A percentile compares a stretch with the other conserved stretches of the same genome.
Evolutionary conservation across 192 early-diverging fungal species (phyloP).

Genomic region (Backusella liffmaniae): DNA sequence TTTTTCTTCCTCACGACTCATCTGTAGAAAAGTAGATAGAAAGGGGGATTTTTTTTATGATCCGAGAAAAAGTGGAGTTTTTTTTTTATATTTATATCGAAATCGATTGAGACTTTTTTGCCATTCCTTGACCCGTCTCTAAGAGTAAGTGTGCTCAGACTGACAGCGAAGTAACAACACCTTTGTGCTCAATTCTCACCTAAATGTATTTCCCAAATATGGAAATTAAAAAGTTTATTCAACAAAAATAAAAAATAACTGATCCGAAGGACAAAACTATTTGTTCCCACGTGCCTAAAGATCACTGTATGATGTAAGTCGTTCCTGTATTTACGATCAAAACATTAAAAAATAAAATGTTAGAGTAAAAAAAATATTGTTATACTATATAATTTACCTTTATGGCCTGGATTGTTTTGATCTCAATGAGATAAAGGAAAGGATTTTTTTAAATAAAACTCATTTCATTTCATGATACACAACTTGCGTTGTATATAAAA

Average conservation of each 20-base stretch:
- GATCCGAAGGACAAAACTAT: background rate
- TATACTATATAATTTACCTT: background rate
- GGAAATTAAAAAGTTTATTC: constrained; percentile 4
- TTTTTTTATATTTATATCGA: background rate
- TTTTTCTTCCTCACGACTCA: constrained; percentile 1
- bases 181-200: background rate
- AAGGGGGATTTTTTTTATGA: background rate
- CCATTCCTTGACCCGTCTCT: background rate
- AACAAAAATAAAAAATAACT: background rate
- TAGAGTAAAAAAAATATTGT: background rate
- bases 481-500: background rate
- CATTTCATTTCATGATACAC: background rate
- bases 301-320: constrained; percentile 3
- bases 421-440: background rate
- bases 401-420: background rate
- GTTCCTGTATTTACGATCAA: background rate
- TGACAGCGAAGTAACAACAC: background rate
- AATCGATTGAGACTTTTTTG: constrained; percentile 1
- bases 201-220: background rate
- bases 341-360: background rate
- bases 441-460: too few relatives aligned
- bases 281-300: background rate
- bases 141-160: background rate
- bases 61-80: background rate
- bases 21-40: background rate